Base-by-base conservation (phyloP, 2,329 filamentous ascomycete species). In the Stachybotrys elegans region DNA sequence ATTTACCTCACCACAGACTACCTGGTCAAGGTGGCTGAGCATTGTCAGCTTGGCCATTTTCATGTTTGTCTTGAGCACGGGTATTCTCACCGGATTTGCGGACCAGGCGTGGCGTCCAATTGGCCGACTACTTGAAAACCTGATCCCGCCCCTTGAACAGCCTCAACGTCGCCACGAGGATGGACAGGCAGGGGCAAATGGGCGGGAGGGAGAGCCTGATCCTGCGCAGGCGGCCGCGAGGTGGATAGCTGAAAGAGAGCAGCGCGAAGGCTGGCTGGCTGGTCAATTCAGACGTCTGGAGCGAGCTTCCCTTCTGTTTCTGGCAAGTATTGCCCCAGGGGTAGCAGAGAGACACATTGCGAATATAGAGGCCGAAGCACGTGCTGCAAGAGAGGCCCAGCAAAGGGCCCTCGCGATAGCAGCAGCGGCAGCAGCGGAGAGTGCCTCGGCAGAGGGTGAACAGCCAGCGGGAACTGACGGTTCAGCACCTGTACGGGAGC, bases 331-430 rank as follows among this genome's bases (percentile, higher is more conserved):
- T 48, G 78, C 81, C 2, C 81, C 81, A 1, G 81, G 81, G 9
- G 73, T 85, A 20, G 80, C 80, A 1, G 81, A 85, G 61, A 68
- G 79, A 40, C 81, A 85, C 48, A 83, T 85, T 48, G 76, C 74
- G 20, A 71, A 76, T 36, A 59, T 80, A 3, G 76, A 80, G 52
- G 75, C 72, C 4, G 71, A 76, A 44, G 72, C 70, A 31, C 65
- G 71, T 40, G 67, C 61, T 3, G n/a, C n/a, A n/a, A n/a, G 73
- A 73, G 51, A 57, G 65, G 32, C 61, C 69, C 48, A 46, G 67
- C 65, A 2, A 70, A 66, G 31, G 68, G 66, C 65, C 5, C 61
- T 58, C 1, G 64, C 64, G 12, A 63, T 63, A 34, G 57, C 65
- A 31, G 61, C 60, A 22, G 57, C 57, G 13, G 56, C 55, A 14